Evolutionary conservation across 1,139 yeast genomes (phyloP).

Genomic region (Yamadazyma atmosphaerica): DNA sequence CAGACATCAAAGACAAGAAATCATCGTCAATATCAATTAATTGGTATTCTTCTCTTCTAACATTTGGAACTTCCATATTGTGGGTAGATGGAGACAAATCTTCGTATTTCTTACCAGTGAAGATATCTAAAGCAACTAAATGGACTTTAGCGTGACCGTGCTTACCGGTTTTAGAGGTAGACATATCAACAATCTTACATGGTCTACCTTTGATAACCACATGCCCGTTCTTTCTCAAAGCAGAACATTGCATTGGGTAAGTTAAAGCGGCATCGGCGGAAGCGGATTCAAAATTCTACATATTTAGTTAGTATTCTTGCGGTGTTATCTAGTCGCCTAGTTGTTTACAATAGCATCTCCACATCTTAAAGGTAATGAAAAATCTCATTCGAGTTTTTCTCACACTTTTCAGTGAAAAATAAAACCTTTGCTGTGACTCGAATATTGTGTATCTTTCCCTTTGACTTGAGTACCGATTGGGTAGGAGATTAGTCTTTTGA

Average conservation of each 20-base stretch:
- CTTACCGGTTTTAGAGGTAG: constrained; percentile 99
- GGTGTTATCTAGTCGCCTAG: not conserved
- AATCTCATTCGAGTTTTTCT: no score
- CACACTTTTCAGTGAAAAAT: not conserved
- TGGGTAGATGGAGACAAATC: constrained; percentile 99
- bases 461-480: no score
- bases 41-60: constrained; percentile 91
- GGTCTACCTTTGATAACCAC: constrained; percentile 99
- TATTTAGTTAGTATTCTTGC: constrained; percentile 27
- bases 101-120: constrained; percentile 99
- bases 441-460: no score
- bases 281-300: constrained; percentile 92
- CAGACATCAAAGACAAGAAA: constrained; percentile 93
- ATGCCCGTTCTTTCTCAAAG: constrained; percentile 99
- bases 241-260: constrained; percentile 99
- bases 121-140: constrained; percentile 97
- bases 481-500: no score
- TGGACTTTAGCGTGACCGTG: constrained; percentile 99
- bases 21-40: constrained; percentile 98
- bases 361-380: not conserved
- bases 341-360: no score
- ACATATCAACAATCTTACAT: constrained; percentile 99
- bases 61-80: constrained; percentile 99
- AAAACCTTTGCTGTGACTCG: not conserved
- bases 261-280: constrained; percentile 99